Conservation (phyloP, 148 eudicot species). For the Arctostaphylos glauca region DNA sequence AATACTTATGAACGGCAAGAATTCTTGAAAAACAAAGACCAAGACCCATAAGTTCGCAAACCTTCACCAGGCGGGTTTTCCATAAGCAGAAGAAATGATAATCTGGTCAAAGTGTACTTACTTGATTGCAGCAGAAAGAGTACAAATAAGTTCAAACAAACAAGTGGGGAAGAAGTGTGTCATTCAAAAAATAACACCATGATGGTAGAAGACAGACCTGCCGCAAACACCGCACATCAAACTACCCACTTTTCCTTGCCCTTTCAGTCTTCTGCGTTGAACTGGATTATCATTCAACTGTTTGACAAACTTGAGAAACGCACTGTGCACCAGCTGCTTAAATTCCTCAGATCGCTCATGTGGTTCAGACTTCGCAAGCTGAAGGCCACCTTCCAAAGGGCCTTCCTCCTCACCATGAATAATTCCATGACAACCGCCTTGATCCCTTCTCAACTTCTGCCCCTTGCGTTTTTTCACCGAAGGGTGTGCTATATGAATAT, state of each 20-base stretch:
- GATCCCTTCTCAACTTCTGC: background rate
- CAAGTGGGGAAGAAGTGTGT: constrained; percentile 9
- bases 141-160: constrained; percentile 13
- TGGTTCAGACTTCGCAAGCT: constrained; percentile 40
- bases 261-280: constrained; percentile 33
- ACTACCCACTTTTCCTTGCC: constrained; percentile 45
- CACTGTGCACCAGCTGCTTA: constrained; percentile 42
- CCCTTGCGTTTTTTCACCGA: constrained; percentile 18
- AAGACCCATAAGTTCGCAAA: constrained; percentile 7
- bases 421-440: constrained; percentile 26
- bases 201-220: constrained; percentile 51
- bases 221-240: constrained; percentile 62
- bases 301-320: constrained; percentile 45
- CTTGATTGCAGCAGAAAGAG: constrained; percentile 19
- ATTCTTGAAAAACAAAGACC: constrained; percentile 3
- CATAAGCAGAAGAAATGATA: constrained; percentile 7
- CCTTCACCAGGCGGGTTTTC: background rate
- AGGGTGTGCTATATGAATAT: constrained; percentile 20
- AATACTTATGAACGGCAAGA: constrained; percentile 3
- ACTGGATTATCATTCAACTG: constrained; percentile 39
- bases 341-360: constrained; percentile 48
- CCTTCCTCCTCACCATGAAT: constrained; percentile 25
- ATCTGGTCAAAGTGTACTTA: constrained; percentile 21
- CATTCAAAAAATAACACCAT: constrained; percentile 25
- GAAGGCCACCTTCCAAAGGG: constrained; percentile 20